Percentiles rank a stretch among this genome's conserved stretches.
Conservation (phyloP, 2,329 filamentous ascomycete genomes). For the Aspergillus oerlinghausenensis region DNA sequence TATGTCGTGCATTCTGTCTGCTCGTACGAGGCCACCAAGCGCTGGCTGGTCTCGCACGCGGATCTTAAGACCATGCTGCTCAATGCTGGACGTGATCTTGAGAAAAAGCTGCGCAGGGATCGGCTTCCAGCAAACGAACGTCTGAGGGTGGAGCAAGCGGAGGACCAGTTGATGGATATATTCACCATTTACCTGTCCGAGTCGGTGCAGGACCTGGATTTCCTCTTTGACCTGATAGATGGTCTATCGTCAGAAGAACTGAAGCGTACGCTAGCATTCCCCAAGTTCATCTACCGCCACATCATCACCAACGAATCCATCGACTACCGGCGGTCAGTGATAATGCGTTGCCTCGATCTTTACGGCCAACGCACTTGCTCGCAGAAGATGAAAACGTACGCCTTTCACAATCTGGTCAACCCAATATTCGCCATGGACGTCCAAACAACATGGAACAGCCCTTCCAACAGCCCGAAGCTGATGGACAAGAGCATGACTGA, state of each 20-base stretch:
- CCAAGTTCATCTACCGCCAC: constrained; percentile 75
- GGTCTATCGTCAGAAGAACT: constrained; percentile 78
- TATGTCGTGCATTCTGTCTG: constrained; percentile 78
- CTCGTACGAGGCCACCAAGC: constrained; percentile 58
- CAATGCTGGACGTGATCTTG: constrained; percentile 69
- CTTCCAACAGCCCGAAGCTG: constrained; percentile 60
- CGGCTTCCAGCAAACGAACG: constrained; percentile 67
- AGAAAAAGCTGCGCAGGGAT: constrained; percentile 67
- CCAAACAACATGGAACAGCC: constrained; percentile 68
- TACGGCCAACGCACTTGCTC: constrained; percentile 74
- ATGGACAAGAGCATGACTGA: constrained; percentile 87
- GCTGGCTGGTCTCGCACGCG: constrained; percentile 60
- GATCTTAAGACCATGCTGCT: constrained; percentile 57
- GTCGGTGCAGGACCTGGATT: constrained; percentile 71
- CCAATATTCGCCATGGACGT: constrained; percentile 96
- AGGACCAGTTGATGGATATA: constrained; percentile 80
- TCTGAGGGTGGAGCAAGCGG: constrained; percentile 80
- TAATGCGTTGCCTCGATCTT: constrained; percentile 80
- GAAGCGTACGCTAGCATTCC: constrained; percentile 69
- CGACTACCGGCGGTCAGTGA: constrained; percentile 76
- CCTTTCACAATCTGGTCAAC: constrained; percentile 88
- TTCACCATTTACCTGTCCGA: constrained; percentile 75
- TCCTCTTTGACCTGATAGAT: constrained; percentile 79
- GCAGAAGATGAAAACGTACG: constrained; percentile 88
- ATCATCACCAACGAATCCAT: constrained; percentile 81